A percentile compares a stretch with the other conserved stretches of the same genome.
Conservation (phyloP, 305 asterid genomes). For the Fraxinus latifolia region DNA sequence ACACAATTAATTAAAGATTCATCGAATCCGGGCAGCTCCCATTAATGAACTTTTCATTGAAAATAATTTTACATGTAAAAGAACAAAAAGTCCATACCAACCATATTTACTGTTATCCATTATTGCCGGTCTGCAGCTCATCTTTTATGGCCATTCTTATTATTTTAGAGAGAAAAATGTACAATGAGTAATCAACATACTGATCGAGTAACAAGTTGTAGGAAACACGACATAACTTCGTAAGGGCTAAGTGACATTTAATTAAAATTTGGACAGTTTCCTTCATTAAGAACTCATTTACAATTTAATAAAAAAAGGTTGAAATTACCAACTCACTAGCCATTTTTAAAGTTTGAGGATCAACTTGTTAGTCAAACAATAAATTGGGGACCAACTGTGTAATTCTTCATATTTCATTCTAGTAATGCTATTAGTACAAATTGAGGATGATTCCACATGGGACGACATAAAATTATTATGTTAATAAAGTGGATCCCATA, state of each 20-base stretch:
- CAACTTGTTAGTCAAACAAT: background rate
- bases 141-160: constrained; percentile 10
- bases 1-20: background rate
- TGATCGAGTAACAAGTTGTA: background rate
- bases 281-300: background rate
- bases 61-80: background rate
- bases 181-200: background rate
- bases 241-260: background rate
- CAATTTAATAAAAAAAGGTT: background rate
- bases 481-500: too few species aligned
- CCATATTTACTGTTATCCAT: constrained; percentile 13
- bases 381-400: background rate
- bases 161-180: background rate
- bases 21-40: background rate
- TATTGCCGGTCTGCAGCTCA: constrained; percentile 27
- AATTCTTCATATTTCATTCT: background rate
- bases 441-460: too few species aligned
- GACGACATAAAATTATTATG: too few species aligned
- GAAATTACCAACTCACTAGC: background rate
- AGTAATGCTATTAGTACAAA: too few species aligned
- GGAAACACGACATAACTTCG: background rate
- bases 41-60: background rate
- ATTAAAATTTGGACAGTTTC: background rate
- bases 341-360: background rate
- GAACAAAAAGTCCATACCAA: constrained; percentile 17